These are phyloP conservation scores for Aspergillus chevalieri DNA, from an alignment of 2,329 filamentous ascomycete genomes.

Conservation along the genomic window DNA sequence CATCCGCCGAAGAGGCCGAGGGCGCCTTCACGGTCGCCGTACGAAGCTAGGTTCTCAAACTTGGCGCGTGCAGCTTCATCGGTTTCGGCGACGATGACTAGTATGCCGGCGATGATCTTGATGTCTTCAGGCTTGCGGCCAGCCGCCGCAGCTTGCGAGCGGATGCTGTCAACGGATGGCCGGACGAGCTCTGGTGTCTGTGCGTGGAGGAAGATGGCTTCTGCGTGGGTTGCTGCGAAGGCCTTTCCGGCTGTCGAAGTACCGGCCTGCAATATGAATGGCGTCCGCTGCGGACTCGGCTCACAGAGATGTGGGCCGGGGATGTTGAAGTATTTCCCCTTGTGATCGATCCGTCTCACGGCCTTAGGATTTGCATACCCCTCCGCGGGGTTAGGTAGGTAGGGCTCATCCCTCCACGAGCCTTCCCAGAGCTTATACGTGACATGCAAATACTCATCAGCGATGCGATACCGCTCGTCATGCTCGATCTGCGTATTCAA, in stretches of 20 bases:
- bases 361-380: slow-evolving; percentile 29
- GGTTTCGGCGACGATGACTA: slow-evolving; percentile 41
- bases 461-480: slow-evolving; percentile 45
- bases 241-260: slow-evolving; percentile 41
- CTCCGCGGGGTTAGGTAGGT: slow-evolving; percentile 6
- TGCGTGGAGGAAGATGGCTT: slow-evolving; percentile 44
- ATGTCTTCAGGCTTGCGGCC: slow-evolving; percentile 37
- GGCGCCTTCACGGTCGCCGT: slow-evolving; percentile 41
- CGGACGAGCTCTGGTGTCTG: slow-evolving; percentile 39
- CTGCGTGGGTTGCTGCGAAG: slow-evolving; percentile 41
- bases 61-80: slow-evolving; percentile 41
- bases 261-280: slow-evolving; percentile 45
- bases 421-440: slow-evolving; percentile 49
- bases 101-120: slow-evolving; percentile 41
- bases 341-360: slow-evolving; percentile 35
- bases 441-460: slow-evolving; percentile 45
- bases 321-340: slow-evolving; percentile 39
- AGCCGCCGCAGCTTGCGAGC: slow-evolving; percentile 30
- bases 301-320: slow-evolving; percentile 41
- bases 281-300: slow-evolving; percentile 43
- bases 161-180: slow-evolving; percentile 38
- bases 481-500: slow-evolving; percentile 43
- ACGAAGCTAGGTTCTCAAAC: slow-evolving; percentile 37
- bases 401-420: slow-evolving; percentile 43
- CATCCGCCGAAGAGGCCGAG: slow-evolving; percentile 44